Base-by-base conservation (phyloP, 805 yeast genomes). In the Crinitomyces ghanaensis region DNA sequence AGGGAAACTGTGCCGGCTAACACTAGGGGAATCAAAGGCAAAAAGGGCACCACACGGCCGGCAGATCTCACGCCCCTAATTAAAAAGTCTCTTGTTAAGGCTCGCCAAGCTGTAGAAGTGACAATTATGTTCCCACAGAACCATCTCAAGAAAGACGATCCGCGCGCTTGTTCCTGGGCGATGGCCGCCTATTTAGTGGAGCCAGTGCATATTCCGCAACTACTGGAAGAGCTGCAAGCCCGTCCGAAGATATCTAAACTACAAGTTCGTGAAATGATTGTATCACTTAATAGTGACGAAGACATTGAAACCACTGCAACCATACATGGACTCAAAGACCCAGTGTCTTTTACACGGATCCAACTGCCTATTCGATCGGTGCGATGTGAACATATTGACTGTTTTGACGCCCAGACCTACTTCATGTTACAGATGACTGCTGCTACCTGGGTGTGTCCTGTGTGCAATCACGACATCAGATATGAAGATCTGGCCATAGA, bases 401-500 rank as follows among this genome's bases (percentile, higher is more conserved):
- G 97, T 51, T 83, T 86, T 53, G 98, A 91, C 56, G 86, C 82
- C 0, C 53, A 65, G 22, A 71, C 81, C 28, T 91, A 70, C 49
- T 45, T 91, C 6, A 70, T 73, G 47, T 64, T 85, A 28, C 97
- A 88, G 52, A 63, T 65, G 35, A 88, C 79, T 50, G 72, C 80
- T 0, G 79, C 95, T 0, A 71, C 81, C 0, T 88, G 96, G 96
- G 59, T 60, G 33, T 91, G 98, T 50, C 95, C 96, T 0, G 66
- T 83, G 3, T 91, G 98, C 51, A 70, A 69, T 40, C 59, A 56
- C 4, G 50, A 49, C 2, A 57, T 83, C 2, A 56, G 62, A 2
- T 59, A 74, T 11, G 66, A 67, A 11, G 77, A 76, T 40, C 51
- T 91, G 34, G 74, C 78, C 0, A 60, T 85, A 0, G 84, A 82